Evolutionary conservation across 73 alveolate genomes (phyloP).

Genomic region (Stentor coeruleus): DNA sequence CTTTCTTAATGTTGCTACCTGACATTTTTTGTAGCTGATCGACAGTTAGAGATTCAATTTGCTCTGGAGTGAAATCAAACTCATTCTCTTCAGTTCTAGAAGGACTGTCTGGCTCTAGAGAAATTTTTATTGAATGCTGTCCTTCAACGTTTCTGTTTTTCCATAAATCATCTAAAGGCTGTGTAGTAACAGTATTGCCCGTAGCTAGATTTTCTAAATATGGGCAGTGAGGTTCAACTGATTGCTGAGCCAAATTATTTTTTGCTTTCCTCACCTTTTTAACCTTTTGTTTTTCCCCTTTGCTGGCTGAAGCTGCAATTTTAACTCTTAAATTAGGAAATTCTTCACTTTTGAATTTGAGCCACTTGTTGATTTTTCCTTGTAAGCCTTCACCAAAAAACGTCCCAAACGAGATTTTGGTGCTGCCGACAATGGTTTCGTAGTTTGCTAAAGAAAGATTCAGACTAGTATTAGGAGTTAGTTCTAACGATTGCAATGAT

Average conservation of each 20-base stretch:
- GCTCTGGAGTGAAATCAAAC: background rate
- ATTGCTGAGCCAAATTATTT: background rate
- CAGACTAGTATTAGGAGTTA: background rate
- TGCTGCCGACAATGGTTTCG: background rate
- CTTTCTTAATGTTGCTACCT: background rate
- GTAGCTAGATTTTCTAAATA: background rate
- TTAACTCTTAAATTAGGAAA: background rate
- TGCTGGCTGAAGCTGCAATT: background rate
- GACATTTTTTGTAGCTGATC: background rate
- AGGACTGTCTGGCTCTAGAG: slow-evolving; percentile 19
- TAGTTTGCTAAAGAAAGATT: background rate
- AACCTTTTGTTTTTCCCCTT: background rate
- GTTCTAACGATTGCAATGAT: background rate
- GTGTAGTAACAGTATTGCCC: background rate
- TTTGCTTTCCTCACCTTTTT: background rate
- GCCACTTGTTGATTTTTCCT: background rate
- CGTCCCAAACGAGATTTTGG: background rate
- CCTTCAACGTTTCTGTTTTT: background rate
- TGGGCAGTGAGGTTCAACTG: background rate
- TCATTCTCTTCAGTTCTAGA: background rate
- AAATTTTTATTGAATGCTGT: background rate
- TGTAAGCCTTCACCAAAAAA: background rate
- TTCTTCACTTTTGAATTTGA: slow-evolving; percentile 13
- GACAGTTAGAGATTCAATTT: background rate
- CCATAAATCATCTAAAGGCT: slow-evolving; percentile 9